phyloP scores from a whole-genome alignment of 106 monocot species.

The Dendrobium catenatum region DNA sequence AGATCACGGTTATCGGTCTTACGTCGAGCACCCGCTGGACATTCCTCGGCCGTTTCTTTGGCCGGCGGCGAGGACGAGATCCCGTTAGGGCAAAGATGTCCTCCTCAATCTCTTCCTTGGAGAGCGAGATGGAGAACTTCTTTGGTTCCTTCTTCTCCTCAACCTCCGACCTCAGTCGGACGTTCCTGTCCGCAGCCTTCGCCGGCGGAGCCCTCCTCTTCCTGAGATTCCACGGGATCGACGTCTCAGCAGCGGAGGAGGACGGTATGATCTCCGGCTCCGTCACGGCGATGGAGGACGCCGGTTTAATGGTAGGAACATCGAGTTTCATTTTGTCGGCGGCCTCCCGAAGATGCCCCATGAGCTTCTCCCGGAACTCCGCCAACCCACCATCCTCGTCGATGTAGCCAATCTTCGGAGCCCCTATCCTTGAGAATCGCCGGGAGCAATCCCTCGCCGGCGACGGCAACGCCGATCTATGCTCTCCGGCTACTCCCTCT shows the following conservation, averaged over 20 bases:
- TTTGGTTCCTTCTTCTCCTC: conserved; percentile 4
- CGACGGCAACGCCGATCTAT: neutral
- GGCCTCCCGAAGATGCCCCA: conserved; percentile 27
- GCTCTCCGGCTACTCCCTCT: neutral
- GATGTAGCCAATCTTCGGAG: neutral
- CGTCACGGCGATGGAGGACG: neutral
- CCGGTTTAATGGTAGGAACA: neutral
- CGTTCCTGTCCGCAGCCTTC: conserved; percentile 5
- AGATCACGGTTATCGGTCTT: conserved; percentile 1
- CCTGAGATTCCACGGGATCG: conserved; percentile 43
- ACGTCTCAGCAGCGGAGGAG: neutral
- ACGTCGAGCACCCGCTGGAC: conserved; percentile 49
- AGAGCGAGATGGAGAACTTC: conserved; percentile 31
- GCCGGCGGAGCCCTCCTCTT: conserved; percentile 14
- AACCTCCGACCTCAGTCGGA: conserved; percentile 15
- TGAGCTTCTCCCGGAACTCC: conserved; percentile 19
- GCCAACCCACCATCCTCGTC: neutral
- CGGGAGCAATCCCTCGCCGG: neutral
- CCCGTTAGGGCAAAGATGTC: conserved; percentile 51
- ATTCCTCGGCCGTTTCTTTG: conserved; percentile 27
- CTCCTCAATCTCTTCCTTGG: conserved; percentile 51
- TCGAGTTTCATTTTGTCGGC: conserved; percentile 19
- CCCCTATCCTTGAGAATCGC: neutral
- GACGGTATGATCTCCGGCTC: neutral
- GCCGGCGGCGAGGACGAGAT: conserved; percentile 30